These are phyloP conservation scores for Deinandra increscens DNA, from an alignment of 129 eudicot species.

Conservation along the genomic window DNA sequence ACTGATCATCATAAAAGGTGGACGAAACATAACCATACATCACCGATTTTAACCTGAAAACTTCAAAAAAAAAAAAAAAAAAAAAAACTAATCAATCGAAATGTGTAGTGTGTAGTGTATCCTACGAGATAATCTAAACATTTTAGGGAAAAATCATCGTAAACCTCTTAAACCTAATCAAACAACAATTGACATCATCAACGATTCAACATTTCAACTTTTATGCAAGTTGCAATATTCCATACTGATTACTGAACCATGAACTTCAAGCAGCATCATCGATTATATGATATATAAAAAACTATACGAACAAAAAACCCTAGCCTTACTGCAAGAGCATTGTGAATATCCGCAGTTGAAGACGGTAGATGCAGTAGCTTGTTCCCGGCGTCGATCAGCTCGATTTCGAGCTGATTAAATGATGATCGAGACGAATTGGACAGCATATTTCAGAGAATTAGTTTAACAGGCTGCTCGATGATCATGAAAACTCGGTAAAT, in stretches of 20 bases:
- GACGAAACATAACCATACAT: not conserved
- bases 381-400: conserved; percentile 34
- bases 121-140: not conserved
- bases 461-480: not conserved
- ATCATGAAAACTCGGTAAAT: not conserved
- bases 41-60: not conserved
- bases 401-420: conserved; percentile 17
- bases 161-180: not conserved
- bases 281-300: not conserved
- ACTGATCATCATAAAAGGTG: no score
- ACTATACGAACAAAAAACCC: not conserved
- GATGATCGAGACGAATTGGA: not conserved
- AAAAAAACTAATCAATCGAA: no score
- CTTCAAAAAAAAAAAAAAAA: no score
- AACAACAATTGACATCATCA: not conserved
- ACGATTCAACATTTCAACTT: not conserved
- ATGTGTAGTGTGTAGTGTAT: not conserved
- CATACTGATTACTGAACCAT: not conserved
- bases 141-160: not conserved
- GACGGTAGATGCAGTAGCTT: conserved; percentile 25
- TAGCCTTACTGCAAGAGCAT: conserved; percentile 44
- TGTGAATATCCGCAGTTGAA: conserved; percentile 35
- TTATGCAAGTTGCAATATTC: no score
- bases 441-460: not conserved
- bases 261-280: conserved; percentile 2